Conservation (phyloP, 2,329 filamentous ascomycete genomes). For the Zymoseptoria passerinii region DNA sequence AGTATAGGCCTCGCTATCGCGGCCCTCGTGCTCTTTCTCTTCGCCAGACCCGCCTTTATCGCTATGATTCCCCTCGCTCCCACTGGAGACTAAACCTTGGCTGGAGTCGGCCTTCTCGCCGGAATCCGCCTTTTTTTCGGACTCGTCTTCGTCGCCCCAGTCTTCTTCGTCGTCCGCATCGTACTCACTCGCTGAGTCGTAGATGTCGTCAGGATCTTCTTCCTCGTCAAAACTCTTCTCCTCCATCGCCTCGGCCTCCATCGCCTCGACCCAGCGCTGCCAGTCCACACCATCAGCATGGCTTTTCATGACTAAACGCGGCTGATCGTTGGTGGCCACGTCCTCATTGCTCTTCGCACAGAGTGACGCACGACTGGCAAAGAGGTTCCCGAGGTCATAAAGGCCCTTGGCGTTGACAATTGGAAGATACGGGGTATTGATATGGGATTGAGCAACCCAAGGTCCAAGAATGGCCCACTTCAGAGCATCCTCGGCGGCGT, state of each 20-base stretch:
- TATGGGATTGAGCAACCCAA: background rate
- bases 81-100: too few species aligned
- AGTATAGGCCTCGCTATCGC: too few species aligned
- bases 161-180: background rate
- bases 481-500: background rate
- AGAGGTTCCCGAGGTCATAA: background rate
- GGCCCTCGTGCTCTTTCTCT: too few species aligned
- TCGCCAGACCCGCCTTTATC: too few species aligned
- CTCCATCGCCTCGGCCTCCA: background rate
- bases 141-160: too few species aligned
- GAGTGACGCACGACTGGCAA: background rate
- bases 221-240: background rate
- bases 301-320: background rate
- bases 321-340: background rate
- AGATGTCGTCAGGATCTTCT: background rate
- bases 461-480: background rate
- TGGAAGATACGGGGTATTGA: background rate
- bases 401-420: background rate
- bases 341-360: background rate
- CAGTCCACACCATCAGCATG: background rate
- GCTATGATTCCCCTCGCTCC: too few species aligned
- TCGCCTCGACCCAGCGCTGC: background rate
- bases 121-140: too few species aligned
- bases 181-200: background rate
- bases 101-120: too few species aligned